A percentile compares a stretch with the other conserved stretches of the same genome.
These are phyloP conservation scores for Penicillium maclennaniae DNA, from an alignment of 495 filamentous ascomycete genomes.

Conservation along the genomic window DNA sequence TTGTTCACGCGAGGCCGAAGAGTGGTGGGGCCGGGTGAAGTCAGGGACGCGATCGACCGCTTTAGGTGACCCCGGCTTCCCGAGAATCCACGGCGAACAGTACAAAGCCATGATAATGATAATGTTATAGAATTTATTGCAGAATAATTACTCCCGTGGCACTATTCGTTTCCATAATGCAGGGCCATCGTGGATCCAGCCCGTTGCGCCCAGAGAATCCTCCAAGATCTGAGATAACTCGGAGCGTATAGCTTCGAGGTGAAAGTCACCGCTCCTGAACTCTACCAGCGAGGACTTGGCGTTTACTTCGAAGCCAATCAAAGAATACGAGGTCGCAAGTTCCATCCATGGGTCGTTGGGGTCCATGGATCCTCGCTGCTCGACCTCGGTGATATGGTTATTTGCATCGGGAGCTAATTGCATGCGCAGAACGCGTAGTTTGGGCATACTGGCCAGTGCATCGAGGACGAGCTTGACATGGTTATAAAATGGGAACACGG, in stretches of 20 bases:
- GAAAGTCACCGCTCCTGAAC: conserved; percentile 30
- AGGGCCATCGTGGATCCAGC: conserved; percentile 30
- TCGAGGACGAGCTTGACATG: conserved; percentile 37
- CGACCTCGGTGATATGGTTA: conserved; percentile 33
- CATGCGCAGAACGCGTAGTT: conserved; percentile 26
- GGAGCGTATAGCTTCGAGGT: conserved; percentile 26
- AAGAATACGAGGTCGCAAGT: conserved; percentile 35
- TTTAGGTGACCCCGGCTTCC: conserved; percentile 6
- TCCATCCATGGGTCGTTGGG: conserved; percentile 46
- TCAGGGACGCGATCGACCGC: conserved; percentile 8
- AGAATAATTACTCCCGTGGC: not conserved
- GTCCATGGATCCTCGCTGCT: conserved; percentile 41
- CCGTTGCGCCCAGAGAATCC: conserved; percentile 16
- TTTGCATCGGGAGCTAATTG: conserved; percentile 31
- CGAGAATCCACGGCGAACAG: not conserved
- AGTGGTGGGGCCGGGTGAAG: conserved; percentile 1
- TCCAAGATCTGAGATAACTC: conserved; percentile 24
- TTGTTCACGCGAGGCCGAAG: not conserved
- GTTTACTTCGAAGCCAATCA: conserved; percentile 32
- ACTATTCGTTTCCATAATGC: conserved; percentile 23
- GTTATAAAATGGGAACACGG: conserved; percentile 46
- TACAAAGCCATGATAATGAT: not conserved
- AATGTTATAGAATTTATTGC: not conserved
- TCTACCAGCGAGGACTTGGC: conserved; percentile 19
- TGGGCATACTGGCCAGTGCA: conserved; percentile 26